A percentile compares a stretch with the other conserved stretches of the same genome.
Evolutionary conservation across 2,329 filamentous ascomycete genomes (phyloP).

Genomic region (Simplicillium aogashimaense): DNA sequence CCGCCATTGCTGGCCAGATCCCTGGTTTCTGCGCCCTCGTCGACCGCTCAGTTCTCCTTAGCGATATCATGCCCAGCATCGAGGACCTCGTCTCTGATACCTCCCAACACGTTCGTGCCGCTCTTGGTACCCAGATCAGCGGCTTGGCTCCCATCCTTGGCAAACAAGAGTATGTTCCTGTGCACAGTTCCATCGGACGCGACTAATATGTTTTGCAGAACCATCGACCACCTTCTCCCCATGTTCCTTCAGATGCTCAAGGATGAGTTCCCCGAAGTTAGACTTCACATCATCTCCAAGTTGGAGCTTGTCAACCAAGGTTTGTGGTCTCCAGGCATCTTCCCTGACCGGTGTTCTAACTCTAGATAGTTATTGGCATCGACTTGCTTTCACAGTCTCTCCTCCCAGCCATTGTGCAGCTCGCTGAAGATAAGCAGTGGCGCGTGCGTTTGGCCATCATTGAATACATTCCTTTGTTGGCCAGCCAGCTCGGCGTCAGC

Average conservation of each 20-base stretch:
- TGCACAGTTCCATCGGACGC: background rate
- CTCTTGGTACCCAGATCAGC: constrained; percentile 92
- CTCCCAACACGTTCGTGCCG: constrained; percentile 92
- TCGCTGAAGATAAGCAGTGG: constrained; percentile 99
- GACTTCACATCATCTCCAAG: constrained; percentile 99
- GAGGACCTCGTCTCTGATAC: constrained; percentile 94
- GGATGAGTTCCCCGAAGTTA: constrained; percentile 96
- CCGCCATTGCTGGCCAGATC: constrained; percentile 94
- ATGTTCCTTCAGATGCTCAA: constrained; percentile 99
- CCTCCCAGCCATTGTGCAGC: constrained; percentile 90
- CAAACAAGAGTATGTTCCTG: constrained; percentile 80
- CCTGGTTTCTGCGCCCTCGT: constrained; percentile 91
- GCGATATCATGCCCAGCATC: constrained; percentile 92
- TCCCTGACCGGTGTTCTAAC: background rate
- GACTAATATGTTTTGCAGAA: constrained; percentile 43
- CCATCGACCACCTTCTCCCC: constrained; percentile 88
- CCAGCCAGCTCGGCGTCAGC: constrained; percentile 88
- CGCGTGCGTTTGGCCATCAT: constrained; percentile 95
- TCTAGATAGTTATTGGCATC: constrained; percentile 78
- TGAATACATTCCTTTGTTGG: constrained; percentile 95
- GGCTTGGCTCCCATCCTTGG: constrained; percentile 93
- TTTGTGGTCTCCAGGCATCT: constrained; percentile 26
- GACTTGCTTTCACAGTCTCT: constrained; percentile 93
- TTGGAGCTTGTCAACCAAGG: constrained; percentile 95
- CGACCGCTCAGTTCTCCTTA: constrained; percentile 77